Evolutionary conservation across 768 basidiomycete genomes (phyloP).

Genomic region (Trametopsis cervina): DNA sequence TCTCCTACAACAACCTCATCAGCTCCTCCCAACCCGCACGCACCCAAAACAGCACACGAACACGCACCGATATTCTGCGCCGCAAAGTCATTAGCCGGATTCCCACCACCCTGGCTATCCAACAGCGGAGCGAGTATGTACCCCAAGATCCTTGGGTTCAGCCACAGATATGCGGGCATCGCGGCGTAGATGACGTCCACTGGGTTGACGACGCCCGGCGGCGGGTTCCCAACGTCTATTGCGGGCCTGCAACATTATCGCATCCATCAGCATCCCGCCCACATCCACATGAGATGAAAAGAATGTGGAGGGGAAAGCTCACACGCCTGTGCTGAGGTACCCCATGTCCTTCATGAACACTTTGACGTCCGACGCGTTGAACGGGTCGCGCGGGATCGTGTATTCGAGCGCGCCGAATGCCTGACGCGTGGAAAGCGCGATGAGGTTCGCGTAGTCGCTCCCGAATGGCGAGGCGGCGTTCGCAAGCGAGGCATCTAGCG

Average conservation of each 20-base stretch:
- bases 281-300: no score
- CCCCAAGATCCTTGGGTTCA: constrained; percentile 23
- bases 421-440: neutral
- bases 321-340: neutral
- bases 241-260: no score
- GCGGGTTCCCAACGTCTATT: no score
- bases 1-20: no score
- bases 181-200: constrained; percentile 27
- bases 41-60: no score
- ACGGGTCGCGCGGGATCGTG: neutral
- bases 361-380: constrained; percentile 22
- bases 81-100: constrained; percentile 17
- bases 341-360: constrained; percentile 18
- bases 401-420: neutral
- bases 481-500: neutral
- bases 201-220: constrained; percentile 21
- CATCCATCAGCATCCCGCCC: no score
- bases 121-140: constrained; percentile 22
- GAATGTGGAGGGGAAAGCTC: no score
- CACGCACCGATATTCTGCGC: constrained; percentile 22
- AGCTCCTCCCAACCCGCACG: no score
- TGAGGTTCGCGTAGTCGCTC: neutral
- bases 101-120: constrained; percentile 17
- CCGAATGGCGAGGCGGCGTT: neutral
- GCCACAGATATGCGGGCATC: constrained; percentile 23